phyloP scores from a whole-genome alignment of 805 yeast genomes.

The Saccharomyces paradoxus region DNA sequence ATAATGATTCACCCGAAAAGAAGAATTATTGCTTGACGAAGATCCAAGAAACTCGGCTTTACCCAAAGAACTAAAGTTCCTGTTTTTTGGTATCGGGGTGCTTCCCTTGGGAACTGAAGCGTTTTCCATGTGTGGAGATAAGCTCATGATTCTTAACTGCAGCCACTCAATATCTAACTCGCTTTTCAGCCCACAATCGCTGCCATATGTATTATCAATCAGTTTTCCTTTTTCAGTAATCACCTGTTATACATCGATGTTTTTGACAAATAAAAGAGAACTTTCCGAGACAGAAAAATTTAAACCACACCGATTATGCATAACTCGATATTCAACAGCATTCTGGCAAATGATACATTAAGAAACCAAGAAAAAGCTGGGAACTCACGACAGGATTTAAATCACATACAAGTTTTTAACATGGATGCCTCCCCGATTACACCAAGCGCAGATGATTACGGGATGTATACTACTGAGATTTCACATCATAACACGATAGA shows the following conservation, averaged over 20 bases:
- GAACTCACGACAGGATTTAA: neutral
- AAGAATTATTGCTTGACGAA: conserved; percentile 7
- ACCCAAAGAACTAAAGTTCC: neutral
- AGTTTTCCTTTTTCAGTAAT: neutral
- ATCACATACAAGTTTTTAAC: neutral
- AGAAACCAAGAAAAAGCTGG: neutral
- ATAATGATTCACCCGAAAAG: conserved; percentile 15
- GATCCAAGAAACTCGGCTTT: neutral
- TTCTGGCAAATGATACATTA: neutral
- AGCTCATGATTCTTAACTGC: neutral
- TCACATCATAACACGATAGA: neutral
- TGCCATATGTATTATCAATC: neutral
- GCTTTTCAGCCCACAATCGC: neutral
- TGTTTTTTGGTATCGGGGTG: neutral
- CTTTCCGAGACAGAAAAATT: neutral
- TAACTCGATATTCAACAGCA: neutral
- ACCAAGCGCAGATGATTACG: neutral
- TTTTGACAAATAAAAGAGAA: neutral
- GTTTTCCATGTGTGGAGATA: neutral
- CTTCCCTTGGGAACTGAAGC: neutral
- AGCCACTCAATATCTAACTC: neutral
- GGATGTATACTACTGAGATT: neutral
- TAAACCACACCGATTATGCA: neutral
- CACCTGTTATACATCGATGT: neutral
- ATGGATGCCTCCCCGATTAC: neutral